Base-by-base conservation (phyloP, 2,329 filamentous ascomycete genomes). In the Botrytis cinerea region DNA sequence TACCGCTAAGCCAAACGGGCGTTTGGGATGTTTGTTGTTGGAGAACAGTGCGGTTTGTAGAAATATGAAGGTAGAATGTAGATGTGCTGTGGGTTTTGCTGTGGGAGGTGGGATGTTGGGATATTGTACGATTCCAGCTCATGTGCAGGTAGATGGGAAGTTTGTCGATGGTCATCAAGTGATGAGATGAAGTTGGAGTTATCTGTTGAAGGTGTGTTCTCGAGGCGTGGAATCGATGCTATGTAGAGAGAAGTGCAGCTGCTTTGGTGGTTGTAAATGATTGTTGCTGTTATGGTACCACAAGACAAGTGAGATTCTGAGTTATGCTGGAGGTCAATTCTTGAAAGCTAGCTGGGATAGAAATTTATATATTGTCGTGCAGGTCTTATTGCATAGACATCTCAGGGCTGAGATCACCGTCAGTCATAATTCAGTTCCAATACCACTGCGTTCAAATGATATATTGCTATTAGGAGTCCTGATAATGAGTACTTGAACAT, bases 21-120 rank as follows among this genome's bases (percentile, higher is more conserved):
- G n/a, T 69, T 43, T 3, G 25, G 6, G 1, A 28, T 32, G 5
- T 1, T 32, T 51, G 12, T 35, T 68, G 40, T 28, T 28, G 35
- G 2, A 0, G 1, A 2, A 0, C 1, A 0, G 1, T 0, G 1
- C 8, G 1, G 12, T 16, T 20, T 18, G 22, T n/a, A 1, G 0
- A 2, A 2, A 9, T 62, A 62, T 62, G 0, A 2, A 25, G 2
- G 2, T 16, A 3, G 2, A 5, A 2, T 40, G 7, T 18, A 2
- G 25, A 12, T 43, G 22, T n/a, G 60, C 7, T 9, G 16, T 62
- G 8, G 8, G 12, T 9, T 25, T 18, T n/a, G 5, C 4, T 20
- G 18, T 59, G 54, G 18, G 22, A 18, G 22, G 5, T 38, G 22
- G 12, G 32, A 38, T 16, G 59, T 14, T 35, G 35, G 22, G 25